Evolutionary conservation across 108 stramenopile genomes (phyloP).

Genomic region (Nitzschia palea): DNA sequence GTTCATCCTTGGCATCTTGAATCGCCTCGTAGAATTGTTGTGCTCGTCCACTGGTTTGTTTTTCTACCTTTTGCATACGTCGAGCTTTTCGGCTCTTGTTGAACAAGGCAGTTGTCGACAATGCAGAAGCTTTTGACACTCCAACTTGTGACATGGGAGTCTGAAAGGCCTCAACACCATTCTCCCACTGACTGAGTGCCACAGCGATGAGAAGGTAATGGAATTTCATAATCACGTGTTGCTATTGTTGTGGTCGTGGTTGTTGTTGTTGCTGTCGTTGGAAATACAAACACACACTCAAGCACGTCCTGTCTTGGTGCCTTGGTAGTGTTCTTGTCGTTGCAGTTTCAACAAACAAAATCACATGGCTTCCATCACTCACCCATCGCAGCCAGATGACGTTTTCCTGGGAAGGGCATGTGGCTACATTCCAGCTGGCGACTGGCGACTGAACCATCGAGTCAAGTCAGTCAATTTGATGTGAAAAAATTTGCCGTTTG

Average conservation of each 20-base stretch:
- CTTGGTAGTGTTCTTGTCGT: too few species aligned
- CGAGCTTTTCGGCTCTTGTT: slow-evolving; percentile 31
- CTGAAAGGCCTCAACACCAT: slow-evolving; percentile 1
- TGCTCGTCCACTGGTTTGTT: slow-evolving; percentile 28
- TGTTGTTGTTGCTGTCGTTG: background rate
- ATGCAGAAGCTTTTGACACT: background rate
- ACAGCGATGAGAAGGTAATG: background rate
- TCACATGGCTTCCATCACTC: too few species aligned
- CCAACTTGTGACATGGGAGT: too few species aligned
- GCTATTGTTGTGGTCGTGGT: background rate
- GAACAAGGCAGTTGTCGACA: slow-evolving; percentile 5
- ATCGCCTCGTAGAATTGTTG: slow-evolving; percentile 41
- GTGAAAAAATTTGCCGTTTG: too few species aligned
- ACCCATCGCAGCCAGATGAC: too few species aligned
- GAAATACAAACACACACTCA: too few species aligned
- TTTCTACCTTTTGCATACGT: slow-evolving; percentile 15
- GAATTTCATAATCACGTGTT: slow-evolving; percentile 3
- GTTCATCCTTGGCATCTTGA: slow-evolving; percentile 25
- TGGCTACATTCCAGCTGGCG: too few species aligned
- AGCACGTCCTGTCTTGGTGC: too few species aligned
- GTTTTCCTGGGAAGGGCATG: too few species aligned
- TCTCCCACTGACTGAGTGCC: background rate
- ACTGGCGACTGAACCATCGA: too few species aligned
- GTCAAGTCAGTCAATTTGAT: too few species aligned
- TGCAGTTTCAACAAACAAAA: too few species aligned